These are phyloP conservation scores for Dioszegia hungarica DNA, from an alignment of 768 basidiomycete genomes.

Conservation along the genomic window DNA sequence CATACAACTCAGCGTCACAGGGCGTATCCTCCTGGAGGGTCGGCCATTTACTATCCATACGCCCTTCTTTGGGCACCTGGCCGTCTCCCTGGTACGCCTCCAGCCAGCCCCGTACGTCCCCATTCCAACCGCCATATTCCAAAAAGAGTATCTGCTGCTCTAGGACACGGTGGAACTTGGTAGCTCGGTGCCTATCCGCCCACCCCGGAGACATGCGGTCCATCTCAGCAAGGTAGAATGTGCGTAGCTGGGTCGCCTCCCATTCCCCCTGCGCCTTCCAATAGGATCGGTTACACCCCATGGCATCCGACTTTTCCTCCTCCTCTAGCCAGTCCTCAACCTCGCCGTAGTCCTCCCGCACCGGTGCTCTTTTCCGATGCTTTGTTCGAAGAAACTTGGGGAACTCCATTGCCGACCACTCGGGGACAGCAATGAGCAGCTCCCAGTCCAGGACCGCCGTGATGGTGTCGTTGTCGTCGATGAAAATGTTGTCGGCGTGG, in stretches of 20 bases:
- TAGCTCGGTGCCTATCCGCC: too few species aligned
- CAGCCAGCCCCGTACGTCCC: too few species aligned
- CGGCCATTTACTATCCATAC: not conserved
- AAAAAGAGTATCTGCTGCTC: too few species aligned
- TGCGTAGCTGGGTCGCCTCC: not conserved
- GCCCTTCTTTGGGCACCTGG: too few species aligned
- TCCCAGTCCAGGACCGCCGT: conserved; percentile 2
- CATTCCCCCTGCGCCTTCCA: not conserved
- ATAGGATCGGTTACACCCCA: too few species aligned
- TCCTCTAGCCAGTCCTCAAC: not conserved
- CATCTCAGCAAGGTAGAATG: not conserved
- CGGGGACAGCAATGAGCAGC: not conserved
- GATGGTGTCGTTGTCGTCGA: not conserved
- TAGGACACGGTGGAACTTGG: too few species aligned
- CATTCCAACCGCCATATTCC: too few species aligned
- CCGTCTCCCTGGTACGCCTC: too few species aligned
- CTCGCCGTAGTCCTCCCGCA: not conserved
- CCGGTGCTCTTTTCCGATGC: not conserved
- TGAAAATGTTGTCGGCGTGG: not conserved
- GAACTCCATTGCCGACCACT: not conserved
- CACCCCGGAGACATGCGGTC: not conserved
- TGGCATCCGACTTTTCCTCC: not conserved
- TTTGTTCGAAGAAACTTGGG: not conserved
- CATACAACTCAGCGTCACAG: not conserved
- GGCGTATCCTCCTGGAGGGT: not conserved